Percentiles rank a stretch among this genome's conserved stretches.
Conservation (phyloP, 2,329 filamentous ascomycete species). For the Fusarium scirpi region DNA sequence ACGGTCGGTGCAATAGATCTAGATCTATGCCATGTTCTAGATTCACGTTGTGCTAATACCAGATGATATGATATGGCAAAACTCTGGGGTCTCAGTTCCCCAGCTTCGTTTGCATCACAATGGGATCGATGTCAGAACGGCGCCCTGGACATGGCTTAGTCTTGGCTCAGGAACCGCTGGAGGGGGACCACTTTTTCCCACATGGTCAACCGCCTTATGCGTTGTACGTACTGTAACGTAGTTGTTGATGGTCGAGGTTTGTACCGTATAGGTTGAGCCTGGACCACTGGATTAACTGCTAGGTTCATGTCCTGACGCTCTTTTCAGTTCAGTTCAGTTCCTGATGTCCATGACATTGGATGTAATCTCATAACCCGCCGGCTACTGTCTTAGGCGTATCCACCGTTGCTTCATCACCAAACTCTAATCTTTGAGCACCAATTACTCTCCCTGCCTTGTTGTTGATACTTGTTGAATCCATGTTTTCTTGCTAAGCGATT, state of each 20-base stretch:
- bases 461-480: not conserved
- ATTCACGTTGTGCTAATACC: not conserved
- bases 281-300: not conserved
- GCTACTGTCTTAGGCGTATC: constrained; percentile 24
- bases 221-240: not conserved
- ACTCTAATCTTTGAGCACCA: constrained; percentile 43
- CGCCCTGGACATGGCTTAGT: not conserved
- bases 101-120: not conserved
- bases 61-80: not conserved
- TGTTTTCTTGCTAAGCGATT: constrained; percentile 35
- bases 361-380: constrained; percentile 43
- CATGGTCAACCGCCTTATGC: constrained; percentile 34
- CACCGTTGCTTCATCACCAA: constrained; percentile 46
- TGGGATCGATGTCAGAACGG: not conserved
- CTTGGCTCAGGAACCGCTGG: constrained; percentile 8
- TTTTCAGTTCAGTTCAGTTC: constrained; percentile 8
- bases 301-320: constrained; percentile 19
- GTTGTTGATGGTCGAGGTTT: not conserved
- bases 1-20: not conserved
- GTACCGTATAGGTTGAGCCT: not conserved
- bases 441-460: constrained; percentile 26
- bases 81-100: constrained; percentile 1
- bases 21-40: not conserved
- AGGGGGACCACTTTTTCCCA: constrained; percentile 28
- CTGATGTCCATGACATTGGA: constrained; percentile 11